phyloP scores from a whole-genome alignment of 2,329 filamentous ascomycete species.

The Macrophomina tecta region DNA sequence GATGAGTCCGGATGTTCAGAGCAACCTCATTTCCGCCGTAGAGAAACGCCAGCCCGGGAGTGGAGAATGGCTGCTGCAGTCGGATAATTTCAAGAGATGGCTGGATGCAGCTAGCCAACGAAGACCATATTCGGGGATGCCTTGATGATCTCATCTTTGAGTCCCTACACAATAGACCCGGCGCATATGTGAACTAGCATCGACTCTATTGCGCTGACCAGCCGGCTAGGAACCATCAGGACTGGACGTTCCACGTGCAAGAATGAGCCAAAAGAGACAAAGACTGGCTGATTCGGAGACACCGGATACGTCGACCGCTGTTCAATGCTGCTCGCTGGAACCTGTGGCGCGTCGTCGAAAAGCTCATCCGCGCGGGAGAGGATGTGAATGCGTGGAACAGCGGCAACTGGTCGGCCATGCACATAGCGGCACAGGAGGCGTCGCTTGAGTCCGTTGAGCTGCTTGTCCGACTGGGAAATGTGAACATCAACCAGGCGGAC shows the following conservation, averaged over 20 bases:
- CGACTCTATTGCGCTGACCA: neutral
- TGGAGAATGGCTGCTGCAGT: neutral
- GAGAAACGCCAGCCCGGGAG: neutral
- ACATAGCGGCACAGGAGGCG: neutral
- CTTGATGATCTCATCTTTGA: neutral
- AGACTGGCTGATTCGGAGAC: neutral
- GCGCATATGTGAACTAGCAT: conserved; percentile 2
- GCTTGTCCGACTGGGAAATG: neutral
- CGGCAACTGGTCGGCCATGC: neutral
- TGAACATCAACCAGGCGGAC: neutral
- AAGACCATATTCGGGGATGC: neutral
- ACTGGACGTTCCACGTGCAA: neutral
- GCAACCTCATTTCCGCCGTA: neutral
- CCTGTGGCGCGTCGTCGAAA: conserved; percentile 7
- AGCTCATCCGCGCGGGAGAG: neutral
- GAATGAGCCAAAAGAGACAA: neutral
- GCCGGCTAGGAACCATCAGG: neutral
- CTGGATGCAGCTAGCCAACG: neutral
- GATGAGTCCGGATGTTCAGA: neutral
- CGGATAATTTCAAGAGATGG: neutral
- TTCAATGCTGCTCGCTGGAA: conserved; percentile 1
- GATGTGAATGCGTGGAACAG: neutral
- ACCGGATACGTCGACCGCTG: neutral
- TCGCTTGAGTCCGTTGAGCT: neutral
- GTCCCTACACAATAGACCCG: neutral